Conservation (phyloP, 805 yeast species). For the Diddensiella caesifluorescens region DNA sequence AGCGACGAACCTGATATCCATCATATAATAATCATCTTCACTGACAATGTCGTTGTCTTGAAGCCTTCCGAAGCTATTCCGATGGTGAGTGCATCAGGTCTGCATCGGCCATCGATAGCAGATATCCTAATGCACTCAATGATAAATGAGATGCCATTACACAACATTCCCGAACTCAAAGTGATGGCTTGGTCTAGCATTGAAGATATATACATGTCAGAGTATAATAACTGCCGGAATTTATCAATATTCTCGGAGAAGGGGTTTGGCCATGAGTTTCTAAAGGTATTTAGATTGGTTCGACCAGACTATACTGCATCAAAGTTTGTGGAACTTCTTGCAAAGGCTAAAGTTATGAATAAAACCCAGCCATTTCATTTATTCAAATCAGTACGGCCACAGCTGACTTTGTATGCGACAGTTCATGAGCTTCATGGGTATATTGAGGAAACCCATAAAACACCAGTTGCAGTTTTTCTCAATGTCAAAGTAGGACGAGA, state of each 20-base stretch:
- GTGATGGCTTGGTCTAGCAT: slow-evolving; percentile 68
- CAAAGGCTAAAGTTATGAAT: slow-evolving; percentile 66
- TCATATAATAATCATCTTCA: slow-evolving; percentile 69
- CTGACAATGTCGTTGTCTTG: slow-evolving; percentile 69
- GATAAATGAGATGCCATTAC: slow-evolving; percentile 74
- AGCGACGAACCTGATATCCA: slow-evolving; percentile 28
- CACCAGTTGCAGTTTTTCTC: slow-evolving; percentile 62
- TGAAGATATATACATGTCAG: slow-evolving; percentile 47
- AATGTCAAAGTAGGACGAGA: slow-evolving; percentile 45
- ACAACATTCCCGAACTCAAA: slow-evolving; percentile 54
- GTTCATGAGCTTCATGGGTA: slow-evolving; percentile 36
- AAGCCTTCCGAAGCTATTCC: slow-evolving; percentile 42
- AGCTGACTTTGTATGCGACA: slow-evolving; percentile 28
- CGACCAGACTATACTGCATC: slow-evolving; percentile 27
- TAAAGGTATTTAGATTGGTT: slow-evolving; percentile 23
- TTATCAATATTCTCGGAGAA: slow-evolving; percentile 29
- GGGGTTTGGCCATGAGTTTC: slow-evolving; percentile 21
- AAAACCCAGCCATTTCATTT: slow-evolving; percentile 84
- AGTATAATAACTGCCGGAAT: slow-evolving; percentile 35
- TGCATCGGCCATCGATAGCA: slow-evolving; percentile 55
- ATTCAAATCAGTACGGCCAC: slow-evolving; percentile 40
- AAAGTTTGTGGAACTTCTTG: slow-evolving; percentile 50
- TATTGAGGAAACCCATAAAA: slow-evolving; percentile 34
- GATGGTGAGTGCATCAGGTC: slow-evolving; percentile 27
- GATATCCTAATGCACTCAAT: slow-evolving; percentile 87